Percentiles rank a stretch among this genome's conserved stretches.
phyloP scores from a whole-genome alignment of 2,329 filamentous ascomycete species.

The Paraphaeosphaeria minitans region DNA sequence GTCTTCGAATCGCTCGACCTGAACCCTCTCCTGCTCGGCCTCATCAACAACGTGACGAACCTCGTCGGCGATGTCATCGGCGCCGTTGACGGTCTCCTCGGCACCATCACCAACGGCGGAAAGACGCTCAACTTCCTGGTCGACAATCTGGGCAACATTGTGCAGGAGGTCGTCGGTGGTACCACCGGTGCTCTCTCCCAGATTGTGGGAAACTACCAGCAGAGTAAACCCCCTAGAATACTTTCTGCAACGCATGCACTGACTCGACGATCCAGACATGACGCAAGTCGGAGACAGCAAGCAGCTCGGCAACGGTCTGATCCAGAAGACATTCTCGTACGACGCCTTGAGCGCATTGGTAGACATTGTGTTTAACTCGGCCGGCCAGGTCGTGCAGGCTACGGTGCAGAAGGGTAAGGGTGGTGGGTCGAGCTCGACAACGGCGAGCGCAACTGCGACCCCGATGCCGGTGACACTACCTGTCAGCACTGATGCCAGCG shows the following conservation, averaged over 20 bases:
- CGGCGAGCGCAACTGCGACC: conserved; percentile 25
- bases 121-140: conserved; percentile 61
- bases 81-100: conserved; percentile 63
- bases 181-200: conserved; percentile 53
- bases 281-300: conserved; percentile 53
- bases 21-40: conserved; percentile 64
- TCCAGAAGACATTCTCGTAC: conserved; percentile 61
- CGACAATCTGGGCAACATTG: conserved; percentile 67
- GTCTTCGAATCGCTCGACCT: conserved; percentile 64
- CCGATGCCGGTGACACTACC: conserved; percentile 40
- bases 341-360: conserved; percentile 57
- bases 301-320: conserved; percentile 45
- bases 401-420: conserved; percentile 44
- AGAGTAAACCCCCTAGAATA: conserved; percentile 21
- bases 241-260: background rate
- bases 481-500: conserved; percentile 30
- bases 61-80: conserved; percentile 61
- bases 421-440: conserved; percentile 22
- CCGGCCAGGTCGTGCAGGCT: conserved; percentile 61
- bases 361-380: conserved; percentile 61
- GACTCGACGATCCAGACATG: conserved; percentile 55
- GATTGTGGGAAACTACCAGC: conserved; percentile 63
- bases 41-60: conserved; percentile 60
- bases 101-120: conserved; percentile 62
- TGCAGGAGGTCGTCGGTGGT: conserved; percentile 61